Percentiles rank a stretch among this genome's conserved stretches.
Conservation (phyloP, 306 rosid species). For the Senna siamea region DNA sequence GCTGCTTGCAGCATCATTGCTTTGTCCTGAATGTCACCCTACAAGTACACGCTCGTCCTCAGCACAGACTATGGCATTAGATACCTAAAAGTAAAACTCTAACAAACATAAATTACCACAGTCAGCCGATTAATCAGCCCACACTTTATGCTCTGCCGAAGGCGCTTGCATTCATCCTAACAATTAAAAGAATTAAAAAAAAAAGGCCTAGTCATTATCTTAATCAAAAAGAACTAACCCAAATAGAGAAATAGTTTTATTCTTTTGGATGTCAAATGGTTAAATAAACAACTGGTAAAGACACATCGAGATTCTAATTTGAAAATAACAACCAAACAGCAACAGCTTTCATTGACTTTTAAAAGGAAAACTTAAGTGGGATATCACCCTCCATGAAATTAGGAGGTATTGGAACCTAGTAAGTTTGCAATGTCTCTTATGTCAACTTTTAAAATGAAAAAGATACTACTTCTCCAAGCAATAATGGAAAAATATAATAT, state of each 20-base stretch:
- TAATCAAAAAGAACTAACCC: constrained; percentile 4
- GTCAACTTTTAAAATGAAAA: constrained; percentile 23
- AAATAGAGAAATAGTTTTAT: constrained; percentile 5
- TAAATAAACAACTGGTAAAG: constrained; percentile 1
- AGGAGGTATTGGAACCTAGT: constrained; percentile 11
- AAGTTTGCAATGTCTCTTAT: constrained; percentile 14
- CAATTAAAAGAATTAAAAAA: not conserved
- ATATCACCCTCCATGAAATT: constrained; percentile 29
- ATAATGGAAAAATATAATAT: not conserved
- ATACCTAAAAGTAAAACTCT: constrained; percentile 28
- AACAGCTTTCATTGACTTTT: constrained; percentile 12
- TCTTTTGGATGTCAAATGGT: constrained; percentile 30
- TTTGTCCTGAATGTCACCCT: constrained; percentile 98
- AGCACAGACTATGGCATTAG: constrained; percentile 33
- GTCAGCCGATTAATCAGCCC: constrained; percentile 87
- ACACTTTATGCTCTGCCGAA: constrained; percentile 97
- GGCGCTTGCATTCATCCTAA: constrained; percentile 98
- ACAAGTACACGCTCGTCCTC: constrained; percentile 41
- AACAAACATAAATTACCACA: constrained; percentile 66
- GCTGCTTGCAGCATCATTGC: constrained; percentile 79
- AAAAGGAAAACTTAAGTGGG: constrained; percentile 9
- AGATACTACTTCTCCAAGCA: constrained; percentile 17
- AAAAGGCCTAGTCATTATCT: constrained; percentile 32
- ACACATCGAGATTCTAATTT: constrained; percentile 16
- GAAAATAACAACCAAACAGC: constrained; percentile 9